These are phyloP conservation scores for Talaromyces sp. DNA, from an alignment of 2,329 filamentous ascomycete species.

Conservation along the genomic window DNA sequence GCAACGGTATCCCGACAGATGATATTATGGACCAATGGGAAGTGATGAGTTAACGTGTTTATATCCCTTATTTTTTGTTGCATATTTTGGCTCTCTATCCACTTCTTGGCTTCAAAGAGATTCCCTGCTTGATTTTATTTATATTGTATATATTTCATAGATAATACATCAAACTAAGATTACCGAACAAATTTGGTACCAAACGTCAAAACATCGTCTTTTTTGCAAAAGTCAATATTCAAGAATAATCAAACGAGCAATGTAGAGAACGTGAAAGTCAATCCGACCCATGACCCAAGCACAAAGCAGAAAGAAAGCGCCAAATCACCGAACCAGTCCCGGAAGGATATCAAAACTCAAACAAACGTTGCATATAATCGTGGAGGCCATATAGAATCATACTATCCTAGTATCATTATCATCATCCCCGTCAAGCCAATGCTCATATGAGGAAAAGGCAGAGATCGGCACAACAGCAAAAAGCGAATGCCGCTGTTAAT, in stretches of 20 bases:
- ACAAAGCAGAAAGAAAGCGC: not conserved
- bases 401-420: not conserved
- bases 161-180: not conserved
- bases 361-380: not conserved
- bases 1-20: not conserved
- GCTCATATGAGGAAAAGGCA: slow-evolving; percentile 23
- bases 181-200: not conserved
- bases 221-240: not conserved
- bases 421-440: not conserved
- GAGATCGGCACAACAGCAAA: slow-evolving; percentile 45
- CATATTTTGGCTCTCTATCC: not conserved
- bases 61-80: not conserved
- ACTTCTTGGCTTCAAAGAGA: not conserved
- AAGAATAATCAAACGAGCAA: not conserved
- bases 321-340: slow-evolving; percentile 4
- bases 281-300: not conserved
- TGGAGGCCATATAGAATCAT: not conserved
- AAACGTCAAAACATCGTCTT: too few species aligned
- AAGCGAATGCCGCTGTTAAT: slow-evolving; percentile 46
- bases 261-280: not conserved
- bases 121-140: not conserved
- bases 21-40: not conserved
- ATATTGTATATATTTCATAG: slow-evolving; percentile 11
- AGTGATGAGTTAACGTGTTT: not conserved
- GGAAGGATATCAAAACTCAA: not conserved